Conservation (phyloP, 2,329 filamentous ascomycete genomes). For the Talaromyces pinophilus region DNA sequence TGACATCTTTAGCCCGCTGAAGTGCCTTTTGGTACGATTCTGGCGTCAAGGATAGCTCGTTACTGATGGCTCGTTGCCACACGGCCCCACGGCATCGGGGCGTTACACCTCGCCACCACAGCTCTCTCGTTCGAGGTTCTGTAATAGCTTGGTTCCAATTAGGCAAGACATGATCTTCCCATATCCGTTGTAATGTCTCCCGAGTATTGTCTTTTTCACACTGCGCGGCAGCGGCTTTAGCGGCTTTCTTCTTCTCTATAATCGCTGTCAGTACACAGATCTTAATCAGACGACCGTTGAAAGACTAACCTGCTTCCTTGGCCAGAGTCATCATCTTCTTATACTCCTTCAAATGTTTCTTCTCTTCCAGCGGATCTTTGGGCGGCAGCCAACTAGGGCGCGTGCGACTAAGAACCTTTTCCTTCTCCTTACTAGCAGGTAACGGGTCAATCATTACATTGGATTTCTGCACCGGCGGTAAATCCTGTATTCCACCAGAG, state of each 20-base stretch:
- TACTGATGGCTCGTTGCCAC: slow-evolving; percentile 63
- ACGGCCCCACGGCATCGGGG: slow-evolving; percentile 58
- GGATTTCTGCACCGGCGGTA: slow-evolving; percentile 63
- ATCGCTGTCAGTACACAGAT: background rate
- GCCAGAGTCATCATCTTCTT: slow-evolving; percentile 66
- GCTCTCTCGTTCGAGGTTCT: slow-evolving; percentile 58
- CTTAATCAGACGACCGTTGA: background rate
- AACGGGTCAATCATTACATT: slow-evolving; percentile 67
- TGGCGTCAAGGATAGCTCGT: slow-evolving; percentile 59
- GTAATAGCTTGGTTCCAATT: slow-evolving; percentile 59
- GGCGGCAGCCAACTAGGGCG: slow-evolving; percentile 68
- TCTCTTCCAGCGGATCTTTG: slow-evolving; percentile 83
- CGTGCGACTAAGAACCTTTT: slow-evolving; percentile 64
- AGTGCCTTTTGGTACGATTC: slow-evolving; percentile 60
- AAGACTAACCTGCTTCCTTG: slow-evolving; percentile 55
- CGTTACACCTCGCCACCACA: slow-evolving; percentile 66
- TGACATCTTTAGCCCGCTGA: slow-evolving; percentile 54
- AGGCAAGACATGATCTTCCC: slow-evolving; percentile 62
- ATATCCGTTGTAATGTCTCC: slow-evolving; percentile 59
- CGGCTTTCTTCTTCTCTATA: slow-evolving; percentile 52
- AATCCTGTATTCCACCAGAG: slow-evolving; percentile 45
- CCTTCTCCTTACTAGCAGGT: slow-evolving; percentile 67
- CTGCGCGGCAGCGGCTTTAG: slow-evolving; percentile 49
- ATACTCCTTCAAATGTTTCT: slow-evolving; percentile 75
- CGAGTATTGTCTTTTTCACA: slow-evolving; percentile 55